phyloP scores from a whole-genome alignment of 768 basidiomycete genomes.

The Leucosporidium scottii region DNA sequence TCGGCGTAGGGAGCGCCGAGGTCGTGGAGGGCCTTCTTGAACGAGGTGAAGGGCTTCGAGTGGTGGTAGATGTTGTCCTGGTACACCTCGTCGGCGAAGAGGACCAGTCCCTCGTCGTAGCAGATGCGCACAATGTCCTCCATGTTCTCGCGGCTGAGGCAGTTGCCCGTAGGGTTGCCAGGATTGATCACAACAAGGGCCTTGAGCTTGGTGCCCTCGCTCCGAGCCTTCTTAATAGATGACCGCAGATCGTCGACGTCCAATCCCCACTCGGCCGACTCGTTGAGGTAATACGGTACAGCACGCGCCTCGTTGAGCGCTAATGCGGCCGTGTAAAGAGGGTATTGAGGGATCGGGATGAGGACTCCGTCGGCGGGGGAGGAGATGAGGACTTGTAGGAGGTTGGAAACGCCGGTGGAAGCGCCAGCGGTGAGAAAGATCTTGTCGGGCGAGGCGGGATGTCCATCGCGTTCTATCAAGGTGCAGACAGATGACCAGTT shows the following conservation, averaged over 20 bases:
- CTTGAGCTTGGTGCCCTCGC: conserved; percentile 59
- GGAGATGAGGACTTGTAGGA: conserved; percentile 71
- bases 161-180: conserved; percentile 89
- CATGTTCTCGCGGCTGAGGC: conserved; percentile 67
- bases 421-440: conserved; percentile 96
- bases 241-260: conserved; percentile 59
- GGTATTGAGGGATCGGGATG: conserved; percentile 97
- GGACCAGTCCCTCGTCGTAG: conserved; percentile 72
- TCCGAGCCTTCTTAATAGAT: conserved; percentile 59
- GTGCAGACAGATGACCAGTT: background rate
- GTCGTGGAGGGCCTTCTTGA: conserved; percentile 75
- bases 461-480: conserved; percentile 73
- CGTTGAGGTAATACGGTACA: conserved; percentile 83
- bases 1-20: conserved; percentile 53
- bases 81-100: conserved; percentile 98
- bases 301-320: conserved; percentile 73
- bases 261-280: conserved; percentile 73
- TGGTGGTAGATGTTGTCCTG: conserved; percentile 77
- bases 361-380: conserved; percentile 65
- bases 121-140: conserved; percentile 70
- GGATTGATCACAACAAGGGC: conserved; percentile 97
- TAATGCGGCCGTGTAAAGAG: conserved; percentile 90
- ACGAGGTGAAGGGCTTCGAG: conserved; percentile 72
- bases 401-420: conserved; percentile 82
- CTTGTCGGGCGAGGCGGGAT: conserved; percentile 67